Base-by-base conservation (phyloP, 2,329 filamentous ascomycete genomes). In the Claviceps lovelessii region DNA sequence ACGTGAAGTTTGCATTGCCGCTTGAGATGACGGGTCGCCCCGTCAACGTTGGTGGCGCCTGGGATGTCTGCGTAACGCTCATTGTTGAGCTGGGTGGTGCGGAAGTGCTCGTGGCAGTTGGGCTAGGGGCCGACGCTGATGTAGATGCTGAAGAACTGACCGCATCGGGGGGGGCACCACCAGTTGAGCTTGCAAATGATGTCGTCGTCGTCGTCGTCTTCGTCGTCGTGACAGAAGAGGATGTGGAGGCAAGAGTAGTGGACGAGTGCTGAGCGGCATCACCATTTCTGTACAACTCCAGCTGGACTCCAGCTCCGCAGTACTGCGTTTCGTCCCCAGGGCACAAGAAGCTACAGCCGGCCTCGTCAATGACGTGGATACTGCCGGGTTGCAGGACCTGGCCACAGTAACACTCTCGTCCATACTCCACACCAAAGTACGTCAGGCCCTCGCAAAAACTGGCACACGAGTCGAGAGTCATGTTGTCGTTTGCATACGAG, bases 391-490 rank as follows among this genome's bases (percentile, higher is more conserved):
- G 62, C 9, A 72, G 57, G 0, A 49, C 52, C 51, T 68, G 62
- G 9, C 67, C 68, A 42, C 69, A 72, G 61, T 67, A 72, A 23
- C 70, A 72, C 39, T 72, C 69, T 1, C 61, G 62, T 2, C 67
- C 68, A 37, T 71, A 71, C 51, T 72, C 67, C 4, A 71, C 63
- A 10, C 70, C 70, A 2, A 66, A 68, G 31, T 64, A 71, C 7
- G 63, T 63, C 53, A 65, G 70, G 23, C 64, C 60, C 31, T 59
- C 61, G 49, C 70, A 72, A 2, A 62, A 62, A 42, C 65, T 61
- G 7, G 69, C 56, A 51, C 70, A 72, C 0, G 56, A 56, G 13
- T 68, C 62, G 9, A 70, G 60, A 0, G 67, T 70, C 68, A 72
- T 70, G 15, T 59, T 56, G 37, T 63, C 57, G 11, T 55, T 59